Conservation (phyloP, 164 flowering plant genomes). For the Macadamia tetraphylla region DNA sequence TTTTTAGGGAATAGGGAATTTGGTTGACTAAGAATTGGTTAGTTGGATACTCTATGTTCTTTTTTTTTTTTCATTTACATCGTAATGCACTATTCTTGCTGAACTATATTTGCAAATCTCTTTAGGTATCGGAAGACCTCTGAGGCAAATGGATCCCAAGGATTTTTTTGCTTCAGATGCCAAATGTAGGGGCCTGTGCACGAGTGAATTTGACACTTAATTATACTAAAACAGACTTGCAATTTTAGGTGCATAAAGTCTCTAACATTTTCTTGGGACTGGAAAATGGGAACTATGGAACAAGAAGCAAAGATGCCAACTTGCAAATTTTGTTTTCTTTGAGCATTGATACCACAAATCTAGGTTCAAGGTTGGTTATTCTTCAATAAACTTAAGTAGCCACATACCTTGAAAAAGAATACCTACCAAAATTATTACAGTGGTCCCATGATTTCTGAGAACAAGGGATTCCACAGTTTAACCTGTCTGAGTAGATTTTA, state of each 20-base stretch:
- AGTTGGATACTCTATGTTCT: conserved; percentile 11
- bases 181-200: conserved; percentile 62
- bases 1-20: conserved; percentile 86
- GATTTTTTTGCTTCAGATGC: conserved; percentile 88
- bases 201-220: conserved; percentile 41
- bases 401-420: no score
- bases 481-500: no score
- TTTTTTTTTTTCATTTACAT: not conserved
- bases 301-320: not conserved
- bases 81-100: not conserved
- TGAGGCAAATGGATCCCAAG: conserved; percentile 97
- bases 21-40: conserved; percentile 86
- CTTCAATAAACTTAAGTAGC: no score
- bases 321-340: not conserved
- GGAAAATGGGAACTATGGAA: not conserved
- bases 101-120: conserved; percentile 3
- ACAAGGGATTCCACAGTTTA: no score
- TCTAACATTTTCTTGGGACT: not conserved
- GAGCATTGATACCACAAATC: not conserved
- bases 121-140: conserved; percentile 88
- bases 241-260: not conserved
- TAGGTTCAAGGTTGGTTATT: no score
- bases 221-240: not conserved
- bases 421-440: no score
- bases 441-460: no score